Evolutionary conservation across 2,329 filamentous ascomycete genomes (phyloP), one percentile per base, ranked within the genome.

Genomic region (Talaromyces sp.): DNA sequence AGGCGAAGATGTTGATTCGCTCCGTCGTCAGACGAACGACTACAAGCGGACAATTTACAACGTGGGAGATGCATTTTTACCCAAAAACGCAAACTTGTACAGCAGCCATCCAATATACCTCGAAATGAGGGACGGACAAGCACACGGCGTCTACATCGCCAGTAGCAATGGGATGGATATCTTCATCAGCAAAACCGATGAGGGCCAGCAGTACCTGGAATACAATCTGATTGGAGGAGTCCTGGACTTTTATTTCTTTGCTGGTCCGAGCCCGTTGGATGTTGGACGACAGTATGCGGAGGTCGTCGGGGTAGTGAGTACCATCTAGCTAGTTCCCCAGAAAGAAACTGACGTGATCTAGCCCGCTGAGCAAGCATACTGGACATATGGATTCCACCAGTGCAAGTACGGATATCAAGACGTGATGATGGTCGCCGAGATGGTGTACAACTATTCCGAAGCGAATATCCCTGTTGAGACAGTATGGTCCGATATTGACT

Each of bases 281-380:
- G 84, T 87, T 0, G 79, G 84, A 9, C 77, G 78, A 66, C 85
- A 88, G 67, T 88, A 88, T 66, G 77, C 84, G 0, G 79, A 84
- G 63, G 74, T 88, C 35, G 80, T 77, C 3, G 82, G 81, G n/a
- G 56, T 50, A 12, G 62, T 63, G 11, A 63, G 62, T 63, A 23
- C 57, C 1, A 23, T 7, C 23, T 14, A 35, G 5, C 21, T n/a
- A n/a, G n/a, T n/a, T n/a, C n/a, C n/a, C n/a, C n/a, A n/a, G n/a
- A n/a, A n/a, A n/a, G 5, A 28, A 31, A 18, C 54, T 42, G 14
- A 57, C 42, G 2, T 1, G 35, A 21, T 0, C 16, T 35, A 63
- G 5, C 90, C 91, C 1, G 87, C 87, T 0, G 87, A 93, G 85
- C 88, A 93, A 71, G 87, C 90, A 68, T 95, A 95, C 77, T 93